phyloP scores from a whole-genome alignment of 176 grass and related monocot species.

The Saccharum officinarum region DNA sequence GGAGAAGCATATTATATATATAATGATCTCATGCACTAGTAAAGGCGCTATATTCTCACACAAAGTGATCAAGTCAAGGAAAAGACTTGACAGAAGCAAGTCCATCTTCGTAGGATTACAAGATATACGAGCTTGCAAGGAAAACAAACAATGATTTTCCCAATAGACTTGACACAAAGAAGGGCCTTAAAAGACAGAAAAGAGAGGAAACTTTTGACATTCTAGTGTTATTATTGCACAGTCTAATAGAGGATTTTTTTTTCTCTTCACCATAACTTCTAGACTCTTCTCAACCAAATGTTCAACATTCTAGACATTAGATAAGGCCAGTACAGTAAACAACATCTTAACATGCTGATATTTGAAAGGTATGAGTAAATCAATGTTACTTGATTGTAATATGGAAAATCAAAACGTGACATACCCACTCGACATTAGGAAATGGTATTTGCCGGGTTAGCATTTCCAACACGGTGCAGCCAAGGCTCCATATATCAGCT shows the following conservation, averaged over 20 bases:
- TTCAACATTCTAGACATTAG: conserved; percentile 21
- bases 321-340: not conserved
- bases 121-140: conserved; percentile 14
- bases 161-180: not conserved
- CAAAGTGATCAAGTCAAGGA: not conserved
- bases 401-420: conserved; percentile 24
- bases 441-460: conserved; percentile 81
- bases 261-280: conserved; percentile 15
- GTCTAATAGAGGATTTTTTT: conserved; percentile 1
- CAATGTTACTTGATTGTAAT: not conserved
- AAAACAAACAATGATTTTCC: not conserved
- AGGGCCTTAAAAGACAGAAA: not conserved
- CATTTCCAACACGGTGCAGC: conserved; percentile 93
- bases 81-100: not conserved
- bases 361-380: not conserved
- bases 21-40: conserved; percentile 8
- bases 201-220: not conserved
- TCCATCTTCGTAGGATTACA: not conserved
- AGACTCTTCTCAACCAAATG: not conserved
- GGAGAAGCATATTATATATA: not conserved
- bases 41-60: not conserved
- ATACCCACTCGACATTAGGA: conserved; percentile 88
- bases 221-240: not conserved
- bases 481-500: conserved; percentile 92
- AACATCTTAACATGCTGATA: not conserved